Evolutionary conservation across 2,329 filamentous ascomycete genomes (phyloP), one percentile per base, ranked within the genome.

Genomic region (Diaporthe amygdali): DNA sequence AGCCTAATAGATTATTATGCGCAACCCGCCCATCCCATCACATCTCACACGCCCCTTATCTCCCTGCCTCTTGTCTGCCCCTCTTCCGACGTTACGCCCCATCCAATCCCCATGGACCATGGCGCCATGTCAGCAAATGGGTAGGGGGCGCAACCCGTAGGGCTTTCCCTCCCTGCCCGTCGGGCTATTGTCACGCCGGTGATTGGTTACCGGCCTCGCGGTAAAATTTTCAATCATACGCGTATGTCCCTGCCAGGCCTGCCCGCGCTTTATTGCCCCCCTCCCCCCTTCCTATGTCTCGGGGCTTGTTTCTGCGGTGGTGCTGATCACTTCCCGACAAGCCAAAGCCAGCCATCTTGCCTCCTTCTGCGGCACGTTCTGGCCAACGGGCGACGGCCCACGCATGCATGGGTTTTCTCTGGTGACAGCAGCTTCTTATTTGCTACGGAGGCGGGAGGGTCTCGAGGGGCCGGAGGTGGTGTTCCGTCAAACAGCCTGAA

Each of bases 131-230:
- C 37, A 25, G 41, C 15, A 25, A 7, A 37, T n/a, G n/a, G n/a
- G n/a, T 12, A 27, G n/a, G 44, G 27, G 41, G 22, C 27, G 20
- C 22, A 30, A 14, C 52, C 41, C 41, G 39, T 14, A 59, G 46
- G 66, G 54, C 39, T 56, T 15, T 41, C 30, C 27, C 32, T n/a
- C 30, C n/a, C 30, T 39, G 8, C 30, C 66, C 54, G 52, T 49
- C 66, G 54, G 66, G 27, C 22, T 9, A 47, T 49, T 37, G 12
- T 55, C 51, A 22, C 8, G 22, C 30, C 30, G 30, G 52, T 47
- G 66, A 59, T 68, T 68, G 66, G 66, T 49, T 68, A 68, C 66
- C 66, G 39, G 20, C 30, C 7, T 47, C 66, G 25, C 14, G 66
- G 66, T 27, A 47, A 20, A 49, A n/a, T 32, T 56, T 68, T 46